phyloP scores from a whole-genome alignment of 2,329 filamentous ascomycete genomes.

The Xylariales sp. region DNA sequence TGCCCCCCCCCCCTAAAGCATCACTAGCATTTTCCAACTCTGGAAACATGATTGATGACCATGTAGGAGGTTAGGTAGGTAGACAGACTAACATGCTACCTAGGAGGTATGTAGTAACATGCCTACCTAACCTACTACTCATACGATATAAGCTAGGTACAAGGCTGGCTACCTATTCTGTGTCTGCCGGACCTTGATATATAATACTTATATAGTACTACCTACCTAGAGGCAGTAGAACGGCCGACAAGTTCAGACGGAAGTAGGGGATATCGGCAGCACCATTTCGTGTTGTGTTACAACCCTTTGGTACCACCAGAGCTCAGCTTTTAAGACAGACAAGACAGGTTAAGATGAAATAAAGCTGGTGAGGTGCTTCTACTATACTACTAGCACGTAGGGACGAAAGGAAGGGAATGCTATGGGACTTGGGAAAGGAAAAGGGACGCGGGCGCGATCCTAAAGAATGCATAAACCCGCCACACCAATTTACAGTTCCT shows the following conservation, averaged over 20 bases:
- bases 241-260: slow-evolving; percentile 1
- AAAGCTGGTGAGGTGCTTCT: slow-evolving; percentile 8
- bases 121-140: no score
- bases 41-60: slow-evolving; percentile 21
- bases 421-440: slow-evolving; percentile 14
- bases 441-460: slow-evolving; percentile 19
- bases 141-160: neutral
- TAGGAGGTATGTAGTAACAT: no score
- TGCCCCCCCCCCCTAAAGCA: slow-evolving; percentile 1
- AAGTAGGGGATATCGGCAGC: neutral
- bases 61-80: neutral
- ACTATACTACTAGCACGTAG: neutral
- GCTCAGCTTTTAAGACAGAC: slow-evolving; percentile 10
- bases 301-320: slow-evolving; percentile 1
- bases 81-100: neutral
- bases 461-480: slow-evolving; percentile 33
- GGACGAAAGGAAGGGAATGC: slow-evolving; percentile 10
- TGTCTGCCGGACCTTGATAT: slow-evolving; percentile 3
- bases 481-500: slow-evolving; percentile 20
- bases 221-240: neutral
- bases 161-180: slow-evolving; percentile 28
- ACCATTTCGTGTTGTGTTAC: slow-evolving; percentile 17
- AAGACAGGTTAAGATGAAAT: slow-evolving; percentile 15
- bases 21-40: slow-evolving; percentile 20
- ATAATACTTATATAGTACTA: no score